Evolutionary conservation across 2,329 filamentous ascomycete genomes (phyloP).

Genomic region (Periconia sp.): DNA sequence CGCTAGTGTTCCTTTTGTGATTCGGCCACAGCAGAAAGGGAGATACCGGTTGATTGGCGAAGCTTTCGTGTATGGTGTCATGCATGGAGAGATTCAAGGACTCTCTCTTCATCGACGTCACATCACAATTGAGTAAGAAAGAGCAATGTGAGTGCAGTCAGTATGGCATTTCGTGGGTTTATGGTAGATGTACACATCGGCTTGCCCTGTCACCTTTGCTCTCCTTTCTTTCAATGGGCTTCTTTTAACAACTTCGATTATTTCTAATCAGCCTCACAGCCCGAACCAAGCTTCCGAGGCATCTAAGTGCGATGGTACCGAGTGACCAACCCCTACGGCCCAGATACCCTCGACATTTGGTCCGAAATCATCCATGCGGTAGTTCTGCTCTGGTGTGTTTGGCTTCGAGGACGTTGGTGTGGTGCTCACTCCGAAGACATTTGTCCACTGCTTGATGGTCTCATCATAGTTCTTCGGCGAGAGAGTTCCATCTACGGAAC

Average conservation of each 20-base stretch:
- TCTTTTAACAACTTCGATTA: background rate
- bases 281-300: slow-evolving; percentile 37
- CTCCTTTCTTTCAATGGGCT: too few relatives aligned
- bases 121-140: slow-evolving; percentile 21
- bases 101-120: slow-evolving; percentile 15
- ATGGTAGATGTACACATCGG: too few relatives aligned
- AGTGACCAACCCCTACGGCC: slow-evolving; percentile 35
- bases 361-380: slow-evolving; percentile 36
- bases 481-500: slow-evolving; percentile 58
- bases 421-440: slow-evolving; percentile 32
- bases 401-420: slow-evolving; percentile 29
- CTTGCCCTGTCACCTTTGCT: too few relatives aligned
- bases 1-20: slow-evolving; percentile 21
- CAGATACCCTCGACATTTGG: slow-evolving; percentile 32
- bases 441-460: slow-evolving; percentile 48
- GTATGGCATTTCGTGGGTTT: too few relatives aligned
- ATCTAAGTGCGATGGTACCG: slow-evolving; percentile 30
- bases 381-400: slow-evolving; percentile 36
- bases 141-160: too few relatives aligned
- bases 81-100: slow-evolving; percentile 26
- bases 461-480: slow-evolving; percentile 63
- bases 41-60: slow-evolving; percentile 29
- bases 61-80: slow-evolving; percentile 31
- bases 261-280: slow-evolving; percentile 10
- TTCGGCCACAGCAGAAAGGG: slow-evolving; percentile 21